Evolutionary conservation across 345 rosid species (phyloP), one percentile per base, ranked within the genome.

Genomic region (Passiflora organensis): DNA sequence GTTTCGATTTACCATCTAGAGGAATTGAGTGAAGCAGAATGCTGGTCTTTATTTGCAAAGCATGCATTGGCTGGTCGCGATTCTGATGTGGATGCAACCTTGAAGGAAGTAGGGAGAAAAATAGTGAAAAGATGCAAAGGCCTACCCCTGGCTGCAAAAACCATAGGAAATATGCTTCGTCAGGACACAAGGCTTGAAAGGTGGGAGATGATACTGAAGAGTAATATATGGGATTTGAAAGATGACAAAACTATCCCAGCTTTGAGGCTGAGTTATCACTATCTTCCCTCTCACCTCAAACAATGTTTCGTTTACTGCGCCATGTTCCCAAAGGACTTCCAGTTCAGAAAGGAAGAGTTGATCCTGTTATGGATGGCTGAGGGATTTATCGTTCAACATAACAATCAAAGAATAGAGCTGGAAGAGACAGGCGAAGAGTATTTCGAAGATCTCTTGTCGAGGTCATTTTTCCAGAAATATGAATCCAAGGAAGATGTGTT

Each of bases 311-410:
- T 42, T 10, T 51, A 32, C 14, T 51, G 23, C 5, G 55, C 42
- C n/a, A 34, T 51, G 15, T 55, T 55, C 22, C 59, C 59, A 1
- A 55, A 55, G 18, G 59, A 23, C 20, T 55, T 38, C 41, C 21
- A 21, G 15, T 55, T 55, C 13, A 13, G 15, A 4, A 55, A 21
- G 18, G 34, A 55, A 17, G 47, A 39, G 1, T 39, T 55, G 19
- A 5, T 55, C 19, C 16, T 10, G 20, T 54, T 59, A 22, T 66
- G 65, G 65, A 66, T 66, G 71, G 71, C 71, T 11, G 71, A 58
- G 18, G 60, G 71, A 19, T 53, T 66, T 59, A 18, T 66, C n/a
- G 55, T n/a, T 15, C n/a, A n/a, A n/a, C 55, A 52, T 8, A 36
- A 48, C 1, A 19, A 41, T 14, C 48, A 36, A 6, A 41, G 12